Base-by-base conservation (phyloP, 2,329 filamentous ascomycete genomes). In the Colletotrichum chlorophyti region DNA sequence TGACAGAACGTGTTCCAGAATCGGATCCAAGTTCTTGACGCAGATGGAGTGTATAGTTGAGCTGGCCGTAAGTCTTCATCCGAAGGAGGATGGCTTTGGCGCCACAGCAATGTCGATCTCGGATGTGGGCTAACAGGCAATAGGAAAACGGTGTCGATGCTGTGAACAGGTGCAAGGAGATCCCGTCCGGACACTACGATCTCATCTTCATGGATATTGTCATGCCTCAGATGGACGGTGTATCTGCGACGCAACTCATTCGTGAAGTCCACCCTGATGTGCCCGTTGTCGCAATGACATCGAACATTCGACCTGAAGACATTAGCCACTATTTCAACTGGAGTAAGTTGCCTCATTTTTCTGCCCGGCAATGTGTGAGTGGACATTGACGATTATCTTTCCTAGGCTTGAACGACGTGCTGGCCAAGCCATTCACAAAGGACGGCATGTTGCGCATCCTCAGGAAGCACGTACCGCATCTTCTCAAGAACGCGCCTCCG, bases 211-310 rank as follows among this genome's bases (percentile, higher is more conserved):
- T 94, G 91, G 91, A 95, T 70, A 94, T 99, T 64, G 96, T 99
- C 65, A 98, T 99, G 95, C 95, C 95, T 6, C 90, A 93, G 64
- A 81, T 98, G 51, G 95, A 98, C 68, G 95, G 95, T 65, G 93
- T 98, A 6, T 97, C 93, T 14, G 94, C 95, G 3, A 97, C 93
- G 55, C 91, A 95, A 68, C 87, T 97, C 62, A 97, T 99, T 64
- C 87, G 94, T 50, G 91, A 97, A 69, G 91, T 94, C 62, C 88
- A 93, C 63, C 85, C 87, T 32, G 85, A 88, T 6, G 88, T 91
- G 17, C 95, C 95, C 0, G 96, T 99, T 67, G 91, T 99, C 58
- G 95, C 95, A 42, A 98, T 99, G 95, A 99, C 95, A 3, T 97
- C 94, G 4, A 99, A 98, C 70, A 98, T 99, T 64, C 86, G 95